These are phyloP conservation scores for Russula foetens DNA, from an alignment of 768 basidiomycete species.

Conservation along the genomic window DNA sequence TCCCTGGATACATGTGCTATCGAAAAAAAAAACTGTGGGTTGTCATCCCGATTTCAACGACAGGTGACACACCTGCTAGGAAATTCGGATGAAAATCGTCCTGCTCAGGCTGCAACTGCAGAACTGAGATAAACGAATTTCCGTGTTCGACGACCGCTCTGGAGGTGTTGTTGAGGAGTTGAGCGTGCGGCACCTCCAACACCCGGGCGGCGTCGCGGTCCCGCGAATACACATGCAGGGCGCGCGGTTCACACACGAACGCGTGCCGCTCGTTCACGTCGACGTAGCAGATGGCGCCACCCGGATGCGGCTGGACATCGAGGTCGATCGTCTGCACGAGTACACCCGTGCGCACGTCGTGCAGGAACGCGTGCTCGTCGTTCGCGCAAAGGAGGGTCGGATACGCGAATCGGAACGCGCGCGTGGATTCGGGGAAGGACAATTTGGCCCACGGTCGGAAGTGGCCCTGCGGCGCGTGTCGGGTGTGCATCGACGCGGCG, in stretches of 20 bases:
- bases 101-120: not conserved
- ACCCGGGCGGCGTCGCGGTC: conserved; percentile 38
- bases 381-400: conserved; percentile 52
- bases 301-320: conserved; percentile 24
- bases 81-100: not conserved
- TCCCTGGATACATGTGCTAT: conserved; percentile 32
- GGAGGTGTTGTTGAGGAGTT: not conserved
- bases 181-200: conserved; percentile 27
- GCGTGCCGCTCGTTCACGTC: conserved; percentile 52
- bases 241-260: conserved; percentile 45
- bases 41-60: not conserved
- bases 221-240: conserved; percentile 49
- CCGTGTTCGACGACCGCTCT: not conserved
- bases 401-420: conserved; percentile 60
- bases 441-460: conserved; percentile 60
- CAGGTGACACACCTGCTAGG: conserved; percentile 5
- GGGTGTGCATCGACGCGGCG: conserved; percentile 20
- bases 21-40: not conserved
- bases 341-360: conserved; percentile 48
- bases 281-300: conserved; percentile 38
- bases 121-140: not conserved
- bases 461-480: conserved; percentile 32
- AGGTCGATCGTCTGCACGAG: conserved; percentile 41
- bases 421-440: conserved; percentile 33
- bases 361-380: conserved; percentile 42